Conservation (phyloP, 2,329 filamentous ascomycete species). For the Arthrobotrys megalospora region DNA sequence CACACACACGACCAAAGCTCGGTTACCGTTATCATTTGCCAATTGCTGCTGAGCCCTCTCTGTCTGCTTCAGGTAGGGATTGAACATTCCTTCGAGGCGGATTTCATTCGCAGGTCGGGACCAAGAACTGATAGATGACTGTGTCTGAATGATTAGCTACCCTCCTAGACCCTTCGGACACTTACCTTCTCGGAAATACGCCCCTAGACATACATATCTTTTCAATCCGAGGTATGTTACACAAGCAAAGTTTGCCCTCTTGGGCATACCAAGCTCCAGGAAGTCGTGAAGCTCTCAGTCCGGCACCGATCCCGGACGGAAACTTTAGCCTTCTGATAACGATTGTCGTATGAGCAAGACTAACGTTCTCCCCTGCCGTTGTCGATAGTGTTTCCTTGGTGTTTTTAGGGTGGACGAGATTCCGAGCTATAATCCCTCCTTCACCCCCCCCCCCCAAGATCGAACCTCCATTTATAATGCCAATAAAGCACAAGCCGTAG, state of each 20-base stretch:
- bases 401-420: slow-evolving; percentile 26
- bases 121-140: slow-evolving; percentile 11
- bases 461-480: slow-evolving; percentile 50
- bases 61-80: slow-evolving; percentile 30
- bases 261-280: slow-evolving; percentile 37
- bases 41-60: slow-evolving; percentile 29
- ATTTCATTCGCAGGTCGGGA: slow-evolving; percentile 10
- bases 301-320: slow-evolving; percentile 22
- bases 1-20: slow-evolving; percentile 21
- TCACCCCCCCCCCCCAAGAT: slow-evolving; percentile 2
- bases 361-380: slow-evolving; percentile 27
- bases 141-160: slow-evolving; percentile 3
- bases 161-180: slow-evolving; percentile 22
- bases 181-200: slow-evolving; percentile 45
- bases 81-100: slow-evolving; percentile 11
- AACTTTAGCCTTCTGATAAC: slow-evolving; percentile 21
- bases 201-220: slow-evolving; percentile 34
- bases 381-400: slow-evolving; percentile 5
- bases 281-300: slow-evolving; percentile 11
- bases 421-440: background rate
- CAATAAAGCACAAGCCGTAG: slow-evolving; percentile 62
- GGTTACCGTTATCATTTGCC: slow-evolving; percentile 23
- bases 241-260: slow-evolving; percentile 58
- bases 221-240: slow-evolving; percentile 58
- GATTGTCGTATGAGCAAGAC: slow-evolving; percentile 27